Evolutionary conservation across 1,139 yeast species (phyloP), one percentile per base, ranked within the genome.

Genomic region (Scheffersomyces illinoinensis): DNA sequence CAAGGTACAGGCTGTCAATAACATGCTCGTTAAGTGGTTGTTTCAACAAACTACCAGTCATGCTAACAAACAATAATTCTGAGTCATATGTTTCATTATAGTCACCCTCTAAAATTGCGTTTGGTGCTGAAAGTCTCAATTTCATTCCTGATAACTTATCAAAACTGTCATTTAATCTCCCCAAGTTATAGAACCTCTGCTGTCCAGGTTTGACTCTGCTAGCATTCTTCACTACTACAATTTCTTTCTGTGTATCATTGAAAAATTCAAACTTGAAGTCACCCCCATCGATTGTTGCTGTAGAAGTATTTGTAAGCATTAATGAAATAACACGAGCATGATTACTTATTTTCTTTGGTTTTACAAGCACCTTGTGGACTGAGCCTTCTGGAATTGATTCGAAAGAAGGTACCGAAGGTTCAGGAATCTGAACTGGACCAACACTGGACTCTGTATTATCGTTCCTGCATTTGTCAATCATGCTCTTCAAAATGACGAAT

Each of bases 171-270:
- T 49, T 54, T 46, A 58, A 57, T 39, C 57, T 59, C 3, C 64
- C 74, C 57, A 76, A 68, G 58, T 75, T 75, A 60, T 71, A 76
- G 57, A 69, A 71, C 57, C 74, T 74, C 49, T 71, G 69, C 62
- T 73, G 76, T 10, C 71, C 71, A 7, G 75, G 70, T 54, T 64
- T 70, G 54, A 77, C 69, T 19, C 68, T 66, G 55, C 67, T 70
- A 1, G 78, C 75, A 59, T 71, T 70, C 55, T 67, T 75, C 26
- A 76, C 74, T 20, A 62, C 52, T 33, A 75, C 66, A 7, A 64
- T 54, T 47, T 71, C 71, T 18, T 59, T 58, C 20, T 61, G 55
- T 10, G 57, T 57, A 2, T 57, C 61, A 53, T 66, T 63, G 56
- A 56, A 63, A 61, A 77, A 76, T 52, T 64, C 64, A 55, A 67